A percentile compares a stretch with the other conserved stretches of the same genome.
phyloP scores from a whole-genome alignment of 805 yeast genomes.

The Starmerella floris region DNA sequence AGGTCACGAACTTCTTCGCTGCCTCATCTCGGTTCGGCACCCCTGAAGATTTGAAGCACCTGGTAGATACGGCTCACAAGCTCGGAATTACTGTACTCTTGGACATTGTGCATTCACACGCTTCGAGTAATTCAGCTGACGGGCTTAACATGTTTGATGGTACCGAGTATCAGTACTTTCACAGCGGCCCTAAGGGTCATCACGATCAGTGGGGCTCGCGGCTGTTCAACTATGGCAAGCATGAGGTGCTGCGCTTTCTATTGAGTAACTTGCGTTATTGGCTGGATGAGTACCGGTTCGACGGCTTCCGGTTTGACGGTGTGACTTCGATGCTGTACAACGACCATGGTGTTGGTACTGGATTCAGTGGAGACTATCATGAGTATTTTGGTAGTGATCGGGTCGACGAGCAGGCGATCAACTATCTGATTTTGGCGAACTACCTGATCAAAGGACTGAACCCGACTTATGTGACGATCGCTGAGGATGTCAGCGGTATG shows the following conservation, averaged over 20 bases:
- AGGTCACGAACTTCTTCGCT: constrained; percentile 85
- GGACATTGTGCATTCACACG: constrained; percentile 93
- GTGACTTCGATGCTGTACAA: constrained; percentile 84
- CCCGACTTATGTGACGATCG: constrained; percentile 57
- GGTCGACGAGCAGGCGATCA: constrained; percentile 78
- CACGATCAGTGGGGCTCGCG: constrained; percentile 97
- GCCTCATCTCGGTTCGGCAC: constrained; percentile 82
- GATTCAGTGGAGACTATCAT: constrained; percentile 81
- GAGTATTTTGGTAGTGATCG: constrained; percentile 59
- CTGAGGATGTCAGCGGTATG: constrained; percentile 96
- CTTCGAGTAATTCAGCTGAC: constrained; percentile 85
- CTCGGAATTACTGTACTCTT: constrained; percentile 73
- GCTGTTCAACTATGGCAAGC: constrained; percentile 77
- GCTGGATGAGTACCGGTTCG: constrained; percentile 72
- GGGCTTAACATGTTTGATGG: constrained; percentile 92
- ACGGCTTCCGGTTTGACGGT: constrained; percentile 94
- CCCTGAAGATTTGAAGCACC: constrained; percentile 85
- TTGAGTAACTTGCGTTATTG: constrained; percentile 74
- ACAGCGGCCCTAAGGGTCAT: constrained; percentile 74
- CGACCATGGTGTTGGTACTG: constrained; percentile 85
- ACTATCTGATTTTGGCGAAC: constrained; percentile 85
- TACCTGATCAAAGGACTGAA: constrained; percentile 47
- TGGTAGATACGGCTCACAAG: constrained; percentile 83
- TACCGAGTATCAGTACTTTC: constrained; percentile 89
- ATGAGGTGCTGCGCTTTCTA: constrained; percentile 79